Evolutionary conservation across 1,284 basidiomycete species (phyloP), one percentile per base, ranked within the genome.

Genomic region (Limonomyces culmigenus): DNA sequence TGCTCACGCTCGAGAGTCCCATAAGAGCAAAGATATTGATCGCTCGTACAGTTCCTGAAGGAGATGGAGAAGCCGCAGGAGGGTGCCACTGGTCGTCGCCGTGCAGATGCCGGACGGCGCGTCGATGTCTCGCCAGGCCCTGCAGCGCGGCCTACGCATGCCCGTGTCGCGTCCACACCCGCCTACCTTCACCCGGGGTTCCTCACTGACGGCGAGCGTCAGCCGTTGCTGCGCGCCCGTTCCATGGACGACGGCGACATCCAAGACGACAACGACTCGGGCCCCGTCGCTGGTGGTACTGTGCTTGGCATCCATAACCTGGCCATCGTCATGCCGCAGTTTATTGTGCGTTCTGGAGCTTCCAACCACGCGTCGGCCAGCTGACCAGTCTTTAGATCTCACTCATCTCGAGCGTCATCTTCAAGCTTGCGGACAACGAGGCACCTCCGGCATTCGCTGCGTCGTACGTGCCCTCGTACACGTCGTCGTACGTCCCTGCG

Each of bases 251-350:
- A 67, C 19, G 62, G 64, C 18, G 67, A 67, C 36, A 17, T 44
- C 43, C 42, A 44, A 35, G 49, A 23, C 16, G 21, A 55, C 29
- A 54, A 55, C 3, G 58, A 67, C 29, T 49, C 55, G 8, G 65
- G 65, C 21, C 69, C 73, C 12, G 61, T 83, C 33, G 81, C 87
- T 0, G 91, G 92, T n/a, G 92, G 92, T 1, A 92, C 88, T 2
- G 79, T 96, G 33, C 67, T 96, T 33, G 92, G 92, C 3, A 92
- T 97, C 30, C 92, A 97, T 54, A 96, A 96, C 49, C 62, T 96
- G 4, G 85, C 91, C 3, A 88, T 93, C 42, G 89, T 93, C 17
- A 72, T 87, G 55, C 89, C 88, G 15, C 89, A 95, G 48, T 85
- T 93, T 50, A 67, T 92, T 40, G 88, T 88, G 50, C 48, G 84